Base-by-base conservation (phyloP, 257 asterid species). In the Solanum appendiculatum region DNA sequence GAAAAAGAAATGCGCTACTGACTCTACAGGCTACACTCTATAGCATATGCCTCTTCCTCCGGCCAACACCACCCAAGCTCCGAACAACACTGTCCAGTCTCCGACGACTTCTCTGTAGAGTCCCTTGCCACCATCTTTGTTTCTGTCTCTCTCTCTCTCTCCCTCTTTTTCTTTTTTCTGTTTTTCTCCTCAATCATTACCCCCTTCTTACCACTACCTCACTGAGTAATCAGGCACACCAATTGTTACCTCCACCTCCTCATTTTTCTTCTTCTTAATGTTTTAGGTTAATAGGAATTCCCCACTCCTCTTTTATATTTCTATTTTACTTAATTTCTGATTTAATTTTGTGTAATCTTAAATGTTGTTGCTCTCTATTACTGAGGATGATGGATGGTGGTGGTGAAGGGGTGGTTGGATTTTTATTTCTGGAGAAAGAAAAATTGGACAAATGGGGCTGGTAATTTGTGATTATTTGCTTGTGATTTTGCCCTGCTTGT, bases 241-340 rank as follows among this genome's bases (percentile, higher is more conserved):
- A n/a, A 85, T 63, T 64, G 23, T 68, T 77, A 63, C 90, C 88
- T 34, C 66, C 86, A 14, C 90, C 86, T 20, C 89, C 90, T 21
- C 86, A 33, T 80, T 88, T 88, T 84, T 85, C 88, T 16, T 87
- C 89, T 84, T 63, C 87, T 75, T 88, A 78, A 87, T 33, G 29
- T 72, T 81, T 51, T 33, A 68, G 66, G 56, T 54, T 87, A 31
- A 37, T 36, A 51, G 58, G 27, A 83, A 83, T 34, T 60, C 20
- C 6, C 42, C 77, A 3, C 73, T 33, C 56, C 36, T 39, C 39
- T 86, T 51, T 33, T 8, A 20, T 63, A 14, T 80, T 56, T 34
- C 58, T 33, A 20, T 82, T 46, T 72, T 85, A 20, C 16, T 72
- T 86, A 16, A 39, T 78, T 82, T 80, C 37, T 87, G 81, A 51